Conservation (phyloP, 306 rosid species). For the Prinsepia uniflora region DNA sequence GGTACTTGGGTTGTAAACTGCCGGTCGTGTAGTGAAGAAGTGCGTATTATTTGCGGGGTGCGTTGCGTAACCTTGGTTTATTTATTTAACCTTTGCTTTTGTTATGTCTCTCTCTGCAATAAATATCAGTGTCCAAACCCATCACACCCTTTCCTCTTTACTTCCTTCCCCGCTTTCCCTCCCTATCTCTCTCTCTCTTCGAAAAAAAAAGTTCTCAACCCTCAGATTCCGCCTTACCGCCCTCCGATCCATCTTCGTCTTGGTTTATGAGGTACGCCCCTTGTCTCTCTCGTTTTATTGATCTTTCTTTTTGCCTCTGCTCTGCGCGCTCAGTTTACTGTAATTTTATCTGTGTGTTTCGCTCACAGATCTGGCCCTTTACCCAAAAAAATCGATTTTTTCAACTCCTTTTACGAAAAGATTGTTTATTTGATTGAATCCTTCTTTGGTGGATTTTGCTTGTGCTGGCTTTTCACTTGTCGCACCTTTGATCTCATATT, state of each 20-base stretch:
- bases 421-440: background rate
- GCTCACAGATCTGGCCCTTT: conserved; percentile 34
- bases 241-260: conserved; percentile 74
- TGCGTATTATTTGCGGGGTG: background rate
- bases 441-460: conserved; percentile 6
- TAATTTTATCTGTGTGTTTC: background rate
- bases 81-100: background rate
- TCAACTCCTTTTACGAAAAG: background rate
- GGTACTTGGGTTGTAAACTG: background rate
- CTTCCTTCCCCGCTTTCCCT: background rate
- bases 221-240: conserved; percentile 47
- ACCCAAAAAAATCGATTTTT: background rate
- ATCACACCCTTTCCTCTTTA: background rate
- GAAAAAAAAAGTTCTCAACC: conserved; percentile 17
- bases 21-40: background rate
- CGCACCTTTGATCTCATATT: conserved; percentile 3
- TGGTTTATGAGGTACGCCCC: conserved; percentile 88
- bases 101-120: background rate
- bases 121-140: conserved; percentile 25
- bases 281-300: background rate
- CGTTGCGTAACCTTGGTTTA: background rate
- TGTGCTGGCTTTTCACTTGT: background rate
- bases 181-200: conserved; percentile 14
- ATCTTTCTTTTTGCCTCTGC: background rate
- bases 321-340: background rate